Conservation (phyloP, 768 basidiomycete species). For the Strobilomyces confusus region DNA sequence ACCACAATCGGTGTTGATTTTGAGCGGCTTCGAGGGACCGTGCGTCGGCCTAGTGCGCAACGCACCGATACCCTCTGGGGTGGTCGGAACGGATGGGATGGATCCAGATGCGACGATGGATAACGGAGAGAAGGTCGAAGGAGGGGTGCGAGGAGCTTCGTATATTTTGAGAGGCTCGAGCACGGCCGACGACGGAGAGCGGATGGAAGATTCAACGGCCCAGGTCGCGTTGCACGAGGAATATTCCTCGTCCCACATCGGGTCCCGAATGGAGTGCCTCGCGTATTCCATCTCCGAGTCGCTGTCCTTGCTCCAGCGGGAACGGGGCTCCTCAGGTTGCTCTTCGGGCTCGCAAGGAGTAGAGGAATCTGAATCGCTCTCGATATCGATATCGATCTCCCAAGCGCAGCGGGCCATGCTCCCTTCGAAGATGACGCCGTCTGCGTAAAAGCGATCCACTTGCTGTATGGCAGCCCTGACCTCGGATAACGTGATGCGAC, state of each 20-base stretch:
- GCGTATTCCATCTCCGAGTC: constrained; percentile 34
- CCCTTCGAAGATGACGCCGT: constrained; percentile 74
- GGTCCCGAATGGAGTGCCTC: constrained; percentile 28
- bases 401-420: constrained; percentile 76
- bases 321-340: constrained; percentile 40
- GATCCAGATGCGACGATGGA: constrained; percentile 38
- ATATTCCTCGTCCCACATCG: constrained; percentile 33
- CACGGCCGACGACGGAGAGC: constrained; percentile 39
- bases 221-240: constrained; percentile 52
- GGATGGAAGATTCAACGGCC: constrained; percentile 50
- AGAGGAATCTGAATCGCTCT: constrained; percentile 60
- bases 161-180: constrained; percentile 39
- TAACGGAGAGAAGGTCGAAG: constrained; percentile 47
- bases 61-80: constrained; percentile 50
- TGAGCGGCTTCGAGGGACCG: constrained; percentile 42
- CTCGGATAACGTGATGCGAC: constrained; percentile 43
- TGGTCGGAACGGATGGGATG: constrained; percentile 48
- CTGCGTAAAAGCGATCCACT: constrained; percentile 64
- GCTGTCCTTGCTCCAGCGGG: constrained; percentile 57
- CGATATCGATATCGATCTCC: constrained; percentile 65
- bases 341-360: constrained; percentile 41
- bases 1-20: constrained; percentile 53
- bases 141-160: constrained; percentile 47
- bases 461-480: constrained; percentile 54
- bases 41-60: constrained; percentile 35